phyloP scores from a whole-genome alignment of 2,329 filamentous ascomycete genomes.

The Scedosporium boydii region DNA sequence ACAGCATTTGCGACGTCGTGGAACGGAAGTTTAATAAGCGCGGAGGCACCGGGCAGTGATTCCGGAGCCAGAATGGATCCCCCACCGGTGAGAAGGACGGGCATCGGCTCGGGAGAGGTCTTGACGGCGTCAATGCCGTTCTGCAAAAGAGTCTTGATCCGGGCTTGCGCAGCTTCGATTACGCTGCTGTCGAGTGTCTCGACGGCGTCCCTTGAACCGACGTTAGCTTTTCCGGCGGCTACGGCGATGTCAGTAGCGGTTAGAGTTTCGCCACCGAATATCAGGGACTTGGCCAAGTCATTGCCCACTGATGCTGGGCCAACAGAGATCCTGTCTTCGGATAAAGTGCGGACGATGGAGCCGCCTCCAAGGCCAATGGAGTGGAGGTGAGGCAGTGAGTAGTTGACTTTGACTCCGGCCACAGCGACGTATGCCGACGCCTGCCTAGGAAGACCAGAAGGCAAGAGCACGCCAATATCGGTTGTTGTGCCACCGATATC shows the following conservation, averaged over 20 bases:
- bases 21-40: constrained; percentile 45
- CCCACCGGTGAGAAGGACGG: constrained; percentile 53
- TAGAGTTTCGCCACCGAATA: constrained; percentile 46
- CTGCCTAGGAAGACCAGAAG: constrained; percentile 54
- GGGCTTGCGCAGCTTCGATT: constrained; percentile 10
- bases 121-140: constrained; percentile 53
- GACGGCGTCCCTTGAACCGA: background rate
- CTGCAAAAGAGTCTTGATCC: constrained; percentile 42
- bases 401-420: constrained; percentile 54
- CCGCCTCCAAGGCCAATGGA: constrained; percentile 52
- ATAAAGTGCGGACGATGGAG: constrained; percentile 35
- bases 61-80: constrained; percentile 50
- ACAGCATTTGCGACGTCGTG: constrained; percentile 56
- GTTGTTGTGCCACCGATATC: constrained; percentile 60
- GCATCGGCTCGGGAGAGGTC: constrained; percentile 46
- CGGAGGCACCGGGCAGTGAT: constrained; percentile 42
- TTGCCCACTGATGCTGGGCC: constrained; percentile 54
- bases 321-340: constrained; percentile 27
- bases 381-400: constrained; percentile 46
- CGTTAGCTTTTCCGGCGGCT: constrained; percentile 4
- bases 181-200: constrained; percentile 16
- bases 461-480: constrained; percentile 50
- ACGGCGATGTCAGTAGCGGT: constrained; percentile 49
- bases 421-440: constrained; percentile 53
- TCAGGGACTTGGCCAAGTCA: constrained; percentile 41